Percentiles rank a stretch among this genome's conserved stretches.
Evolutionary conservation across 176 grass and related monocot genomes (phyloP).

Genomic region (Calamus simplicifolius): DNA sequence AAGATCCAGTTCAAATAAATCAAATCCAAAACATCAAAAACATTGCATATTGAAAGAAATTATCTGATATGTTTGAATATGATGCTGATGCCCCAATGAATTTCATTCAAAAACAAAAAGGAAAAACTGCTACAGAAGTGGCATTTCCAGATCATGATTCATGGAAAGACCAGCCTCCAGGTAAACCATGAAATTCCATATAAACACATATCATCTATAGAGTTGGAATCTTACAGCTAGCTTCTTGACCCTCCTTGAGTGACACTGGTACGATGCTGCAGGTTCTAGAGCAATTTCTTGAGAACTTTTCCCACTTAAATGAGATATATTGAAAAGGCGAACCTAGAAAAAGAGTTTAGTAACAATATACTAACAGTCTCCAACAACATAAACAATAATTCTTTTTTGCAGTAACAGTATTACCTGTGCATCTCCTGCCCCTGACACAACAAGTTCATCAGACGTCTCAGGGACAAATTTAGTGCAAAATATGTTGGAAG

Average conservation of each 20-base stretch:
- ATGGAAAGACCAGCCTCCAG: no score
- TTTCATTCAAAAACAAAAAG: no score
- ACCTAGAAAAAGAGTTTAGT: conserved; percentile 57
- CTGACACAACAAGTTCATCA: conserved; percentile 83
- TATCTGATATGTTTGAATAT: no score
- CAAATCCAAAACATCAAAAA: no score
- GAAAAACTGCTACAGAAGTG: no score
- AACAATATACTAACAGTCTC: conserved; percentile 1
- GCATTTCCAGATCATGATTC: no score
- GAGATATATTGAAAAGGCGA: conserved; percentile 88
- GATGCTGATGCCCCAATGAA: no score
- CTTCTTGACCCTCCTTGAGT: conserved; percentile 91
- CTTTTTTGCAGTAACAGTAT: background rate
- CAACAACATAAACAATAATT: conserved; percentile 1
- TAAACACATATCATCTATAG: conserved; percentile 11
- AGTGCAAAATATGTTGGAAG: conserved; percentile 89
- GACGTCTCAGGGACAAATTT: conserved; percentile 87
- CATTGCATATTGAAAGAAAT: no score
- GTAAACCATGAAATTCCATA: background rate
- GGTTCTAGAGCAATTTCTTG: conserved; percentile 65
- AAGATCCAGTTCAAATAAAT: background rate
- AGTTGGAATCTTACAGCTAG: conserved; percentile 65
- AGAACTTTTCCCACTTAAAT: conserved; percentile 41
- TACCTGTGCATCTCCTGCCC: conserved; percentile 90
- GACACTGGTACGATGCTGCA: conserved; percentile 72